These are phyloP conservation scores for Chlamydomonas asymmetrica DNA, from an alignment of 139 green algal species.

Conservation along the genomic window DNA sequence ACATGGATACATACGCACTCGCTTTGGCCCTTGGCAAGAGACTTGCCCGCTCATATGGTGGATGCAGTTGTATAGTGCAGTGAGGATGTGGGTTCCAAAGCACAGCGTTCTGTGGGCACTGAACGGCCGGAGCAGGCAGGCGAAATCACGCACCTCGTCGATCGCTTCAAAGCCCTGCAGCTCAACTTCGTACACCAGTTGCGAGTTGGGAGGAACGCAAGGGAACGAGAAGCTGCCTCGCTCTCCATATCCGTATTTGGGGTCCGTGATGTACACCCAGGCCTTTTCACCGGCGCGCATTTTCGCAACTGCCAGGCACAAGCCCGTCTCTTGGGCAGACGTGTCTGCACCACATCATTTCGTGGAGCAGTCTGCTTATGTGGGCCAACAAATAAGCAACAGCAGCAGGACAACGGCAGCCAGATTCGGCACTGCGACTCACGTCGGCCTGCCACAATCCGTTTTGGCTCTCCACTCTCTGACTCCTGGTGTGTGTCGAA, in stretches of 20 bases:
- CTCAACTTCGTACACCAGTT: slow-evolving; percentile 74
- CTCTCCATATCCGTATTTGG: slow-evolving; percentile 52
- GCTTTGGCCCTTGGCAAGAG: too few species aligned
- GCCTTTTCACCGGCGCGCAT: slow-evolving; percentile 69
- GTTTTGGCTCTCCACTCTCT: slow-evolving; percentile 35
- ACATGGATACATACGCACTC: too few species aligned
- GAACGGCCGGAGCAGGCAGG: too few species aligned
- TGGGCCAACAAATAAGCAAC: background rate
- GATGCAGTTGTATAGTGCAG: too few species aligned
- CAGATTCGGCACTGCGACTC: too few species aligned
- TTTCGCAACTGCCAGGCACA: slow-evolving; percentile 62
- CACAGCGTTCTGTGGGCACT: too few species aligned
- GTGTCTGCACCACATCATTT: slow-evolving; percentile 60
- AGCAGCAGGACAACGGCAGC: background rate
- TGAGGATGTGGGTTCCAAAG: too few species aligned
- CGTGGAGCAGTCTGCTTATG: background rate
- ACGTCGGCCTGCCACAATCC: slow-evolving; percentile 72
- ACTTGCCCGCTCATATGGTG: too few species aligned
- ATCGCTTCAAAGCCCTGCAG: slow-evolving; percentile 69
- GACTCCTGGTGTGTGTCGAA: slow-evolving; percentile 63
- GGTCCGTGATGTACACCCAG: slow-evolving; percentile 50
- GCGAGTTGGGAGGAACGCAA: slow-evolving; percentile 60
- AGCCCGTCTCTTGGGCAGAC: slow-evolving; percentile 43
- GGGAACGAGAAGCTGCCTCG: slow-evolving; percentile 84
- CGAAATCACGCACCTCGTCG: slow-evolving; percentile 50